phyloP scores from a whole-genome alignment of 345 rosid species.

The Aquilaria yunnanensis region DNA sequence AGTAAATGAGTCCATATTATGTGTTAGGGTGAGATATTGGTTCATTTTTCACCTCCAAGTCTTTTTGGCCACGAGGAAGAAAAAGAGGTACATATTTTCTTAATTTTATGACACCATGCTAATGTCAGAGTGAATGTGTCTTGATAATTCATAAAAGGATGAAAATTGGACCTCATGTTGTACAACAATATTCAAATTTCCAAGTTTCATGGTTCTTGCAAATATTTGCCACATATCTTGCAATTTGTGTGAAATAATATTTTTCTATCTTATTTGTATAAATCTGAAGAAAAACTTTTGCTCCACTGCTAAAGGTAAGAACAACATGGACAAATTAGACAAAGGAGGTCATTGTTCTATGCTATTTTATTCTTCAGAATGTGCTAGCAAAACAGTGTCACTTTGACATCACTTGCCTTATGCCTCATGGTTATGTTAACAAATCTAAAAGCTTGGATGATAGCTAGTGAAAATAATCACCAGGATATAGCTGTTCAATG shows the following conservation, averaged over 20 bases:
- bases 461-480: slow-evolving; percentile 25
- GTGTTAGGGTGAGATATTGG: too few relatives aligned
- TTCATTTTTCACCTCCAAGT: neutral
- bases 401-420: slow-evolving; percentile 54
- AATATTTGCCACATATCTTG: neutral
- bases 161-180: too few relatives aligned
- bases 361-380: slow-evolving; percentile 57
- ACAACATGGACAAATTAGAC: slow-evolving; percentile 62
- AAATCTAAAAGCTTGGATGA: slow-evolving; percentile 72
- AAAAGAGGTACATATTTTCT: slow-evolving; percentile 8
- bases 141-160: too few relatives aligned
- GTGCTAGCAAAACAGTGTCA: slow-evolving; percentile 40
- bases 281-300: slow-evolving; percentile 43
- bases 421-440: slow-evolving; percentile 62
- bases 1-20: too few relatives aligned
- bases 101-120: neutral
- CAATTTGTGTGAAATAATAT: neutral
- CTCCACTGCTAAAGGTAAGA: slow-evolving; percentile 63
- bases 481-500: slow-evolving; percentile 46
- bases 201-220: neutral
- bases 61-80: neutral
- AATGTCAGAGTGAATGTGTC: too few relatives aligned
- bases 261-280: too few relatives aligned
- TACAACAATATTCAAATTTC: neutral
- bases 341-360: slow-evolving; percentile 55